phyloP scores from a whole-genome alignment of 2,329 filamentous ascomycete genomes.

The Cladosporium sp. region DNA sequence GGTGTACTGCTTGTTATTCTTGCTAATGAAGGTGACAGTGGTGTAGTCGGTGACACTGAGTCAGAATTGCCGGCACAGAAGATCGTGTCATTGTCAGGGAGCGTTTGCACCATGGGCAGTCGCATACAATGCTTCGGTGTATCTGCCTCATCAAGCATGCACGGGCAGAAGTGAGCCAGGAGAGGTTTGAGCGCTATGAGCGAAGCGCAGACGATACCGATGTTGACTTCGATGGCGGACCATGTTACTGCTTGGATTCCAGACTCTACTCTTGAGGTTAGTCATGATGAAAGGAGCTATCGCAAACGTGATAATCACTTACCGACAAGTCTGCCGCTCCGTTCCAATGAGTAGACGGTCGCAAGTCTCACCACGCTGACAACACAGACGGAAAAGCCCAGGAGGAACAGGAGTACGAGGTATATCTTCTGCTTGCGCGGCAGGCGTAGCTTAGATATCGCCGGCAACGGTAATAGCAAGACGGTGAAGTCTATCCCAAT shows the following conservation, averaged over 20 bases:
- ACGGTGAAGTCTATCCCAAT: slow-evolving; percentile 43
- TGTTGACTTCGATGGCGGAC: slow-evolving; percentile 40
- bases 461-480: slow-evolving; percentile 43
- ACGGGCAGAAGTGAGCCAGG: slow-evolving; percentile 33
- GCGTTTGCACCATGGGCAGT: slow-evolving; percentile 12
- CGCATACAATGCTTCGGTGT: slow-evolving; percentile 19
- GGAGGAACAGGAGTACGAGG: slow-evolving; percentile 40
- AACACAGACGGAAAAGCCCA: slow-evolving; percentile 36
- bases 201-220: slow-evolving; percentile 43
- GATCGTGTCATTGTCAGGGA: neutral
- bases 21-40: neutral
- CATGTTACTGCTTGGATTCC: slow-evolving; percentile 40
- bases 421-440: slow-evolving; percentile 40
- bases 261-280: slow-evolving; percentile 18
- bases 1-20: neutral
- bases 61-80: neutral
- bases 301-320: neutral
- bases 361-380: slow-evolving; percentile 24
- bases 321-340: slow-evolving; percentile 21
- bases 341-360: slow-evolving; percentile 20
- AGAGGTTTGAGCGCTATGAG: slow-evolving; percentile 42
- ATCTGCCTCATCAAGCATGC: slow-evolving; percentile 23
- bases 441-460: slow-evolving; percentile 37
- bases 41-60: neutral
- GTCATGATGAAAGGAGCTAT: slow-evolving; percentile 9